These are phyloP conservation scores for Backusella macrospora DNA, from an alignment of 192 early-diverging fungal species.

Conservation along the genomic window DNA sequence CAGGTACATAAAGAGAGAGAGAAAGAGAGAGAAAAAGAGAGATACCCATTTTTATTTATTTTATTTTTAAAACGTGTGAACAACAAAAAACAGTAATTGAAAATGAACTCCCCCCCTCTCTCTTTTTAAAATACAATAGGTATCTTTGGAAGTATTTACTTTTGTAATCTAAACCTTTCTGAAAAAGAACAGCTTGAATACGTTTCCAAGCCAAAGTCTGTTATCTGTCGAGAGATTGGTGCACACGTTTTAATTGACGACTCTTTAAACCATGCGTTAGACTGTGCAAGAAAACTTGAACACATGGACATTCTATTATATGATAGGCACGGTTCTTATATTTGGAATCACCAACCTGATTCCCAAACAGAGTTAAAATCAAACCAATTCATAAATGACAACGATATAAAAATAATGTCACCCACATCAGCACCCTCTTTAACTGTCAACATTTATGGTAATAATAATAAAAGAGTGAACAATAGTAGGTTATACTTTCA, in stretches of 20 bases:
- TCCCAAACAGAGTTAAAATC: slow-evolving; percentile 6
- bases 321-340: slow-evolving; percentile 55
- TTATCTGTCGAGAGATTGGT: slow-evolving; percentile 58
- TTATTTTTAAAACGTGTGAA: not conserved
- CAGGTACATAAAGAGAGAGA: slow-evolving; percentile 37
- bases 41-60: not conserved
- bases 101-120: too few relatives aligned
- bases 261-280: slow-evolving; percentile 52
- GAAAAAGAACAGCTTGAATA: slow-evolving; percentile 53
- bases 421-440: too few relatives aligned
- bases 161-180: slow-evolving; percentile 58
- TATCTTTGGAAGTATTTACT: slow-evolving; percentile 65
- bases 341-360: slow-evolving; percentile 44
- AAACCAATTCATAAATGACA: too few relatives aligned
- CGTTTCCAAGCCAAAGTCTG: slow-evolving; percentile 57
- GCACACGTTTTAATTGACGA: slow-evolving; percentile 62
- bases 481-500: too few relatives aligned
- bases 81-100: not conserved
- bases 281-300: slow-evolving; percentile 46
- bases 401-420: too few relatives aligned
- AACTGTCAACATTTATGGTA: too few relatives aligned
- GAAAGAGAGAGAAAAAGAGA: not conserved
- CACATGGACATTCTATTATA: slow-evolving; percentile 59
- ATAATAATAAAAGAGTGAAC: too few relatives aligned
- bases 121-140: slow-evolving; percentile 34